Evolutionary conservation across 148 eudicot species (phyloP).

Genomic region (Camellia sinensis): DNA sequence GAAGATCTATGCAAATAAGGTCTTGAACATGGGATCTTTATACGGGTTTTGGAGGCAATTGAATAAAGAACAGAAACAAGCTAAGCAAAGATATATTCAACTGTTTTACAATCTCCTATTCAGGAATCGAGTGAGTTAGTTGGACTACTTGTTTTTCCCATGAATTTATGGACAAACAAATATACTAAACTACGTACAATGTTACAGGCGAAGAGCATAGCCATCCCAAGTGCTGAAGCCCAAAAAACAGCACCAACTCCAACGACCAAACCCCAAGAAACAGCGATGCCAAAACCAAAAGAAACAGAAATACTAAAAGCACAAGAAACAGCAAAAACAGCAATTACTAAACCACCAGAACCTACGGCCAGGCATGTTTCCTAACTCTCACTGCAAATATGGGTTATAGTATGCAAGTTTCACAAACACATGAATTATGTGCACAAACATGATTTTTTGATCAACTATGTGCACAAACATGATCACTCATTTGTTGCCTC

Average conservation of each 20-base stretch:
- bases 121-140: slow-evolving; percentile 60
- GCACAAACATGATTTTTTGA: no score
- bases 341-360: not conserved
- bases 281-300: slow-evolving; percentile 1
- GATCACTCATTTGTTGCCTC: no score
- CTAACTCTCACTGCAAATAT: not conserved
- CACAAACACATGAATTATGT: no score
- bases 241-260: slow-evolving; percentile 33
- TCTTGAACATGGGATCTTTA: slow-evolving; percentile 67
- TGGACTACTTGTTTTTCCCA: not conserved
- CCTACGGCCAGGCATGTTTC: slow-evolving; percentile 6
- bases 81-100: slow-evolving; percentile 74
- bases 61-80: slow-evolving; percentile 67
- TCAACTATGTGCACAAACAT: no score
- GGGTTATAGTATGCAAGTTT: not conserved
- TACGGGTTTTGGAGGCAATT: slow-evolving; percentile 77
- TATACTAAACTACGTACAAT: slow-evolving; percentile 14
- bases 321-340: not conserved
- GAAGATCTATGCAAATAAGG: slow-evolving; percentile 65
- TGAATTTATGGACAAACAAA: not conserved
- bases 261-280: slow-evolving; percentile 5
- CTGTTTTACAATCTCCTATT: slow-evolving; percentile 75
- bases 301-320: not conserved
- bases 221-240: slow-evolving; percentile 40
- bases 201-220: slow-evolving; percentile 46